Evolutionary conservation across 176 grass and related monocot species (phyloP), one percentile per base, ranked within the genome.

Genomic region (Eragrostis nindensis): DNA sequence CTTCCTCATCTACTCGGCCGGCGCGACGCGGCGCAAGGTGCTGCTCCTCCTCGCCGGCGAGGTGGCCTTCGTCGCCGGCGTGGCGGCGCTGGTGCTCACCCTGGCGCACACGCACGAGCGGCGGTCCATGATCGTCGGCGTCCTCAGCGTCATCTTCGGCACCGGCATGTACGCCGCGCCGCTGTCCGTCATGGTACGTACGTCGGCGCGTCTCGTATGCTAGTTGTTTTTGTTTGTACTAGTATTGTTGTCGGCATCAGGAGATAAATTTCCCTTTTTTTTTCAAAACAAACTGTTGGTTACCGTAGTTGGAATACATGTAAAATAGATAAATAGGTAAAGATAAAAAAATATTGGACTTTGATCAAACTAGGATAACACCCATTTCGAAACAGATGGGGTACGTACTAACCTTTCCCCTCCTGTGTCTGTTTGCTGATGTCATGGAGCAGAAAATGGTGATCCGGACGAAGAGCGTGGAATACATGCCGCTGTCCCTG

Each of bases 111-210:
- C 92, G 16, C 82, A 94, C 36, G 77, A 92, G 19, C 71, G 85
- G 3, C 80, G 94, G 38, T 97, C 94, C 42, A 92, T 97, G 92
- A 26, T 97, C 70, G 89, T 97, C 68, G 94, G 94, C 68, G 80
- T 92, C 80, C 81, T 97, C 56, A 90, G 92, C 68, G 94, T 97
- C 76, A 66, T 92, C 83, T 86, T 97, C 73, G 85, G 94, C 32
- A 92, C 86, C 87, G 85, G 91, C 55, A 97, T 97, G 94, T 97
- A 97, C 68, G 94, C 87, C 1, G 83, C 94, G 21, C 94, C 94
- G 26, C 85, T 97, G 16, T 85, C 89, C 38, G 94, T 94, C 87
- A 97, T 97, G 94, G 94, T 97, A 92, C 32, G 94, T 97, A 92
- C 32, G 32, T 36, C 32, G 32, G 32, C 32, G 32, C 4, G 32